Base-by-base conservation (phyloP, 2,329 filamentous ascomycete species). In the Ophiocordyceps camponoti-leonardi region DNA sequence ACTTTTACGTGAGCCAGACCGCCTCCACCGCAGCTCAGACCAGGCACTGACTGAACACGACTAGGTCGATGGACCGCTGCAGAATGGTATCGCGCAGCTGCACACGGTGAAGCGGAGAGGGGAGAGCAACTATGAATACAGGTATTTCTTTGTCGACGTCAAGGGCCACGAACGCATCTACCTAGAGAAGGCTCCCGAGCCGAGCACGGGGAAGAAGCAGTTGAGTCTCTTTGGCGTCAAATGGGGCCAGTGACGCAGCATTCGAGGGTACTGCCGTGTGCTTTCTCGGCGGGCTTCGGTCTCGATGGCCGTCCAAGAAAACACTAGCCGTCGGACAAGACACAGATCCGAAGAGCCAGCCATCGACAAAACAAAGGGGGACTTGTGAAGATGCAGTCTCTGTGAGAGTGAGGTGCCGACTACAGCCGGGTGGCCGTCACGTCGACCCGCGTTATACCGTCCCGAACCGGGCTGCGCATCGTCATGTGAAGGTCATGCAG, bases 71-170 rank as follows among this genome's bases (percentile, higher is more conserved):
- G 90, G 90, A 0, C 81, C 84, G 2, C 66, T 75, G 31, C 83
- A 81, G 45, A 73, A 73, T 23, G 90, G 88, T 14, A 69, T 80
- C 1, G 87, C 86, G 7, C 71, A 79, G 51, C 66, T 94, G 45
- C 86, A 95, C 59, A 77, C 94, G 73, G 72, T 81, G 42, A 86
- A 79, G 61, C 68, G 68, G 33, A 68, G 73, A 2, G 77, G 77
- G 30, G 71, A 79, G 35, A 63, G 69, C 44, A 79, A 86, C 39
- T 87, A 79, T 58, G 74, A 84, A 54, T 95, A 94, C 63, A 77
- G 80, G 57, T 79, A 86, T 57, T 68, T 96, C 40, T 83, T 79
- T 45, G 59, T 96, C 42, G 87, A 94, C 60, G 75, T 94, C 23
- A 80, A 75, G 53, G 86, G 85, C 0, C 73, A 80, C 44, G 67